A percentile compares a stretch with the other conserved stretches of the same genome.
phyloP scores from a whole-genome alignment of 768 basidiomycete species.

The Lentinula boryana region DNA sequence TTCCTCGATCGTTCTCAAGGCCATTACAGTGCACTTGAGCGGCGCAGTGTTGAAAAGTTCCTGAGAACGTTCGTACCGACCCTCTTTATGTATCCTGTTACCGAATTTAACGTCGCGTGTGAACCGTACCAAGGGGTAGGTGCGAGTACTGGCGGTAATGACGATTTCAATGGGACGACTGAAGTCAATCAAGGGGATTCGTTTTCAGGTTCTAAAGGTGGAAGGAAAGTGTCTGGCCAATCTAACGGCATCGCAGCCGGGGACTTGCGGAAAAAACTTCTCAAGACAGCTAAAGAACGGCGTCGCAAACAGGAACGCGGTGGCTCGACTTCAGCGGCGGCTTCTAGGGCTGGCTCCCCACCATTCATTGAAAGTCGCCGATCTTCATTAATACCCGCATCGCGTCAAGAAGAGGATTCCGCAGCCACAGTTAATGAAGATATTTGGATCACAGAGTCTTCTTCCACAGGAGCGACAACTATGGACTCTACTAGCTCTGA shows the following conservation, averaged over 20 bases:
- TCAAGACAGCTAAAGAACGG: constrained; percentile 67
- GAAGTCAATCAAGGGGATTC: constrained; percentile 11
- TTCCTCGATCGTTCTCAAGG: constrained; percentile 86
- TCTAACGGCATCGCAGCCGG: constrained; percentile 48
- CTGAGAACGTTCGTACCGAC: constrained; percentile 79
- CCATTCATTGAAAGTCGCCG: constrained; percentile 22
- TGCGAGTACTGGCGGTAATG: constrained; percentile 20
- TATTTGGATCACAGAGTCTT: constrained; percentile 6
- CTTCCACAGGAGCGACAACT: neutral
- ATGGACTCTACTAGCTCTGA: neutral
- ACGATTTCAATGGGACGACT: constrained; percentile 26
- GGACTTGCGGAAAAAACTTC: constrained; percentile 76
- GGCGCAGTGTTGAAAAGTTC: constrained; percentile 79
- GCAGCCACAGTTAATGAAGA: neutral
- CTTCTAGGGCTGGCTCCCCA: constrained; percentile 38
- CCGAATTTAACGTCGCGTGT: constrained; percentile 61
- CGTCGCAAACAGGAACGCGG: constrained; percentile 22
- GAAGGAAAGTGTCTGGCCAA: constrained; percentile 40
- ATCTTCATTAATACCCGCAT: constrained; percentile 21
- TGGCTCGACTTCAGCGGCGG: constrained; percentile 25
- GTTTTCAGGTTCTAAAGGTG: constrained; percentile 30
- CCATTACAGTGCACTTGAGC: constrained; percentile 69
- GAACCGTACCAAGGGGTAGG: constrained; percentile 37
- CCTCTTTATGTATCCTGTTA: constrained; percentile 64
- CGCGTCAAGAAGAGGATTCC: constrained; percentile 7